These are phyloP conservation scores for Lipomyces orientalis DNA, from an alignment of 805 yeast genomes.

Conservation along the genomic window DNA sequence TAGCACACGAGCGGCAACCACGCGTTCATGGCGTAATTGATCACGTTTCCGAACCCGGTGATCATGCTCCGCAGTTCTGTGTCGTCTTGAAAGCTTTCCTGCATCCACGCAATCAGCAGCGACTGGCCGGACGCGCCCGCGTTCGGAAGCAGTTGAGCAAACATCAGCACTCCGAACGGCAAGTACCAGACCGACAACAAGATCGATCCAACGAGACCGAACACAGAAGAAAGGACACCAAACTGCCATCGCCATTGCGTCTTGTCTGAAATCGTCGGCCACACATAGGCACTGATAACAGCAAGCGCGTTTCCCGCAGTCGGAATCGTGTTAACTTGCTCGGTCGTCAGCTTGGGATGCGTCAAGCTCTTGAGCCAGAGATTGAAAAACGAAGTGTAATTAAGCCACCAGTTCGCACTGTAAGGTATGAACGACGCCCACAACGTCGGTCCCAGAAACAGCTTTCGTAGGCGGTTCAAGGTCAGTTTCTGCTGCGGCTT, in stretches of 20 bases:
- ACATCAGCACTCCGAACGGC: constrained; percentile 11
- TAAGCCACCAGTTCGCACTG: constrained; percentile 1
- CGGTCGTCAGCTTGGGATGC: constrained; percentile 38
- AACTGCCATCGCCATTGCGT: constrained; percentile 42
- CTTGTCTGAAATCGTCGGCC: constrained; percentile 43
- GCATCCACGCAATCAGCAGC: constrained; percentile 17
- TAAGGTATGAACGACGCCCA: constrained; percentile 15
- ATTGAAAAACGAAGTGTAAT: constrained; percentile 17
- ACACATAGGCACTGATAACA: constrained; percentile 34
- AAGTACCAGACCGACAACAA: constrained; percentile 17
- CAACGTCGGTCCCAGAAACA: constrained; percentile 12
- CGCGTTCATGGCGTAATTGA: constrained; percentile 18
- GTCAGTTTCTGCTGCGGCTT: constrained; percentile 21
- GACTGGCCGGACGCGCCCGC: constrained; percentile 18
- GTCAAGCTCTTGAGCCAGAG: constrained; percentile 43
- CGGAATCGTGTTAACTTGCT: constrained; percentile 44
- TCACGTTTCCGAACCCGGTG: constrained; percentile 17
- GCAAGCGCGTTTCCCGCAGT: constrained; percentile 44
- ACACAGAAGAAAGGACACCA: constrained; percentile 31
- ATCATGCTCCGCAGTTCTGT: constrained; percentile 17
- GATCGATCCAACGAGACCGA: constrained; percentile 8
- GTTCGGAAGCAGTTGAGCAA: constrained; percentile 10
- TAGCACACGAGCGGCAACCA: constrained; percentile 35
- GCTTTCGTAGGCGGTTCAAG: background rate
- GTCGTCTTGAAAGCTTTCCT: constrained; percentile 22